phyloP scores from a whole-genome alignment of 345 rosid genomes.

The Arabis alpina region DNA sequence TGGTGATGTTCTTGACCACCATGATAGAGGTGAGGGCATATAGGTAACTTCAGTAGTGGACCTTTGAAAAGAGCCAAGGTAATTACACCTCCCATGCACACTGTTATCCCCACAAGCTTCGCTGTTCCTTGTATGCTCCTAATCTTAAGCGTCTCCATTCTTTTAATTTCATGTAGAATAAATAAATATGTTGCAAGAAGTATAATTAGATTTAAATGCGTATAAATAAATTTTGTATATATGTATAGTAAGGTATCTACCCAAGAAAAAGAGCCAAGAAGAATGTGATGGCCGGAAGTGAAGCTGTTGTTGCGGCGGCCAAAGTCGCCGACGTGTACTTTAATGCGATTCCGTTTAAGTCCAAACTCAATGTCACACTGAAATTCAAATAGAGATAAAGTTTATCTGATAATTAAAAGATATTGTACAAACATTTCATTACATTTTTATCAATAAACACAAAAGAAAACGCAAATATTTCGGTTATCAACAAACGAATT shows the following conservation, averaged over 20 bases:
- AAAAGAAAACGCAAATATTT: too few species aligned
- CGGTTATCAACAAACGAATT: too few species aligned
- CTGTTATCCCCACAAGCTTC: constrained; percentile 64
- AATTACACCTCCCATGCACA: constrained; percentile 70
- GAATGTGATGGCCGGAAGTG: constrained; percentile 91
- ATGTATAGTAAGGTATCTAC: too few species aligned
- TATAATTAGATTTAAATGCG: neutral
- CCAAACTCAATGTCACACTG: constrained; percentile 70
- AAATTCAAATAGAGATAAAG: neutral
- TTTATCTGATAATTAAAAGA: constrained; percentile 2
- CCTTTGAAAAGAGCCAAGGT: constrained; percentile 79
- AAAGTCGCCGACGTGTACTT: constrained; percentile 77
- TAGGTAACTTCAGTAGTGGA: constrained; percentile 55
- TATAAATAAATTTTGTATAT: too few species aligned
- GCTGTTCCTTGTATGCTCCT: constrained; percentile 63
- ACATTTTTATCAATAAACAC: too few species aligned
- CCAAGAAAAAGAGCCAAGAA: constrained; percentile 78
- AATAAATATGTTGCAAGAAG: neutral
- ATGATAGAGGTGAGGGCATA: constrained; percentile 48
- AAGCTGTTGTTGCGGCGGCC: constrained; percentile 84
- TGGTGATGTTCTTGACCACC: constrained; percentile 35
- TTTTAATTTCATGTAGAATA: constrained; percentile 30
- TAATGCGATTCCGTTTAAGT: constrained; percentile 71
- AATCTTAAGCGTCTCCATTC: constrained; percentile 69
- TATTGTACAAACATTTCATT: too few species aligned